Evolutionary conservation across 208 protist genomes (phyloP), one percentile per base, ranked within the genome.

Genomic region (Acanthamoeba sp.): DNA sequence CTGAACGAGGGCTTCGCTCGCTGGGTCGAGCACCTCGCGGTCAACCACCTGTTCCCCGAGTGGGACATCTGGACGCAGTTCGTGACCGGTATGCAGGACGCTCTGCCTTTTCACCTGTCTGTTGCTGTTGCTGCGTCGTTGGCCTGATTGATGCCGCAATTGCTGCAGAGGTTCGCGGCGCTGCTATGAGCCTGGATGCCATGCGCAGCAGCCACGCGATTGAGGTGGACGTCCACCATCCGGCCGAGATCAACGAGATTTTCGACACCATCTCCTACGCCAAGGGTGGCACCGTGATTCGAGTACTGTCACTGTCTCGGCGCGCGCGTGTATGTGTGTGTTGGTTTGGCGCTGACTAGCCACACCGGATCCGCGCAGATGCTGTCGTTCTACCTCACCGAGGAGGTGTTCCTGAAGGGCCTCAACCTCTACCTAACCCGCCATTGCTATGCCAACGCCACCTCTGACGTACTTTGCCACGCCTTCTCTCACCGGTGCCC

Each of bases 1-100:
- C 97, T 99, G 20, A 99, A 99, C 94, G 99, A 99, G 97, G 99
- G 99, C 45, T 99, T 99, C 95, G 99, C 99, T 24, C 99, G 97
- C 32, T 99, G 97, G 97, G 98, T 99, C 78, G 99, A 98, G 59
- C 97, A 98, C 94, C 57, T 71, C 27, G 12, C 62, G 3, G 95
- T 96, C 34, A 80, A 91, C 42, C 50, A 94, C 38, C 52, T 94
- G 40, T 94, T 94, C 57, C 91, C 91, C 55, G 91, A 94, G 45
- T 94, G 91, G 91, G 71, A 94, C 22, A 89, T 90, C 50, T 97
- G 98, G 94, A 97, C 98, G n/a, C 96, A 97, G 29, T 98, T 98
- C 90, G 98, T 98, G 16, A 82, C 96, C n/a, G 89, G 93, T 32
- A 87, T 95, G n/a, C 96, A 98, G 12, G 93, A 50, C 48, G 59